Percentiles rank a stretch among this genome's conserved stretches.
Evolutionary conservation across 164 flowering plant species (phyloP).

Genomic region (Santalum album): DNA sequence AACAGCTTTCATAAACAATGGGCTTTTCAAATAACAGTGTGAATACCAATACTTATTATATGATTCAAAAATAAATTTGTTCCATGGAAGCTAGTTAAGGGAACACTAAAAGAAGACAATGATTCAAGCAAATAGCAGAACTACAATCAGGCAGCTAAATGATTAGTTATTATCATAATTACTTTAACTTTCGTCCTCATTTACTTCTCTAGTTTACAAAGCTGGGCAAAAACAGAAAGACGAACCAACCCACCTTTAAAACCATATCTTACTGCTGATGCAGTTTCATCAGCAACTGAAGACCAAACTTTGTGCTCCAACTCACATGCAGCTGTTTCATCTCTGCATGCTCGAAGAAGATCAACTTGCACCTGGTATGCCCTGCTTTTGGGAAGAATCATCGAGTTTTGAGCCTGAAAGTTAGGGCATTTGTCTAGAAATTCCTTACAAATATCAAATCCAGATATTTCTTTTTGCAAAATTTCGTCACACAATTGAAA

Average conservation of each 20-base stretch:
- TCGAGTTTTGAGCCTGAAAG: conserved; percentile 47
- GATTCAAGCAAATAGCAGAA: no score
- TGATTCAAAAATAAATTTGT: not conserved
- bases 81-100: not conserved
- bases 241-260: conserved; percentile 48
- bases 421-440: conserved; percentile 55
- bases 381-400: conserved; percentile 78
- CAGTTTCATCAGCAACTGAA: conserved; percentile 94
- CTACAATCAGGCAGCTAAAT: not conserved
- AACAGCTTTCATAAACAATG: not conserved
- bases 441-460: conserved; percentile 57
- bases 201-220: not conserved
- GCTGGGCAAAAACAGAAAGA: not conserved
- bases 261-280: conserved; percentile 83
- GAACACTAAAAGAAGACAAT: not conserved
- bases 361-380: conserved; percentile 88
- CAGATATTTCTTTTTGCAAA: conserved; percentile 60
- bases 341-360: conserved; percentile 72
- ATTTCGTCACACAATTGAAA: conserved; percentile 81
- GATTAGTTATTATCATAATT: not conserved
- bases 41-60: not conserved
- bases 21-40: not conserved
- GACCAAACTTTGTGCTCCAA: conserved; percentile 76
- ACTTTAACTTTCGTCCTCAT: not conserved
- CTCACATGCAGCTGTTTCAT: conserved; percentile 35